These are phyloP conservation scores for Cercospora sesami DNA, from an alignment of 2,329 filamentous ascomycete genomes.

Conservation along the genomic window DNA sequence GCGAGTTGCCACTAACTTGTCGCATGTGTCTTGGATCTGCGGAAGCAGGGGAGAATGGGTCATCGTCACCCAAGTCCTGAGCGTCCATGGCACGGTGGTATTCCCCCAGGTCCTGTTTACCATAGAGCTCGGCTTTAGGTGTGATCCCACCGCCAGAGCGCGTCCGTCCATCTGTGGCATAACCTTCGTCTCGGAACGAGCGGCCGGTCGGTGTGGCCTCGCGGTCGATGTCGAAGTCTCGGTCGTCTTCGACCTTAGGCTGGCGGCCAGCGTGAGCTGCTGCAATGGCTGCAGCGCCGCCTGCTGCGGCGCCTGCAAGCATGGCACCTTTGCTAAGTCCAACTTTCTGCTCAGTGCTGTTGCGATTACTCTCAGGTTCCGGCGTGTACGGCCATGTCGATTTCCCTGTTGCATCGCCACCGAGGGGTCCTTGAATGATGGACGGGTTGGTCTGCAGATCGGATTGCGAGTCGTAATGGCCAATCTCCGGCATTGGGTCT, in stretches of 20 bases:
- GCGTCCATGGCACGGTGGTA: constrained; percentile 53
- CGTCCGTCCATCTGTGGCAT: constrained; percentile 72
- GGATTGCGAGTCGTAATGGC: constrained; percentile 58
- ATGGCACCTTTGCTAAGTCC: constrained; percentile 25
- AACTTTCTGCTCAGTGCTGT: constrained; percentile 23
- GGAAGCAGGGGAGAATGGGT: constrained; percentile 60
- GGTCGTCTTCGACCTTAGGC: constrained; percentile 36
- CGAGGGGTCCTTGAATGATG: constrained; percentile 71
- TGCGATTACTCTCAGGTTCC: constrained; percentile 30
- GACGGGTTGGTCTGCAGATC: constrained; percentile 85
- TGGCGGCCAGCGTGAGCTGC: constrained; percentile 39
- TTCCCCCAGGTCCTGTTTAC: constrained; percentile 59
- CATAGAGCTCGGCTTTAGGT: constrained; percentile 47
- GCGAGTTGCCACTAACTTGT: constrained; percentile 83
- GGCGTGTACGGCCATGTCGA: constrained; percentile 39
- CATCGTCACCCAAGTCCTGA: constrained; percentile 46
- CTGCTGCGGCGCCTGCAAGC: constrained; percentile 31
- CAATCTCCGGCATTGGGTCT: constrained; percentile 75
- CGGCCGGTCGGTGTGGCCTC: constrained; percentile 53
- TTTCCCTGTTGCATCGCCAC: constrained; percentile 58
- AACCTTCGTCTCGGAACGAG: constrained; percentile 78
- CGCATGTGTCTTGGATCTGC: constrained; percentile 57
- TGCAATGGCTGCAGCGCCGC: constrained; percentile 31
- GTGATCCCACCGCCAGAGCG: constrained; percentile 48
- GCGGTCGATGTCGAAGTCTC: constrained; percentile 30